Percentiles rank a stretch among this genome's conserved stretches.
These are phyloP conservation scores for Melanopsichium pennsylvanicum DNA, from an alignment of 1,284 basidiomycete genomes.

Conservation along the genomic window DNA sequence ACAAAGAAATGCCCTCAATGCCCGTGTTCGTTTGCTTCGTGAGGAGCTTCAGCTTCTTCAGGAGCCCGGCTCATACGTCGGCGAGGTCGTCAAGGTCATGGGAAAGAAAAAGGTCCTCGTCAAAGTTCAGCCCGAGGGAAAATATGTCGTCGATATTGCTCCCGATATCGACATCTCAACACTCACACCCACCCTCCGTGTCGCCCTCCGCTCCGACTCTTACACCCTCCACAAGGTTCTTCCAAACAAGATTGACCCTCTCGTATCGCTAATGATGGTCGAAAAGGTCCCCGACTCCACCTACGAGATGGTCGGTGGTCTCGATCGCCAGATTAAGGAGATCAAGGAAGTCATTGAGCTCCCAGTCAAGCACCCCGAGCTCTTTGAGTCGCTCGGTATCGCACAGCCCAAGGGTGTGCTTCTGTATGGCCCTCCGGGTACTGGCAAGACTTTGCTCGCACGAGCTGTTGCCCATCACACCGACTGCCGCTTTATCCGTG, in stretches of 20 bases:
- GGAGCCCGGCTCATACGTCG: conserved; percentile 96
- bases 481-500: conserved; percentile 96
- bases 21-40: conserved; percentile 80
- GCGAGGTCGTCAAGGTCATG: conserved; percentile 98
- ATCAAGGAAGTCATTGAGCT: conserved; percentile 99
- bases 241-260: conserved; percentile 65
- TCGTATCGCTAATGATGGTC: conserved; percentile 82
- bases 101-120: conserved; percentile 98
- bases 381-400: conserved; percentile 95
- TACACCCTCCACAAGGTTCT: conserved; percentile 73
- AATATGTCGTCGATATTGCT: conserved; percentile 97
- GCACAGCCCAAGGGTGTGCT: conserved; percentile 82
- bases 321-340: conserved; percentile 98
- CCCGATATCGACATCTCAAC: conserved; percentile 82
- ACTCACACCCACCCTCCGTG: conserved; percentile 86
- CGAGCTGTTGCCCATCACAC: conserved; percentile 78
- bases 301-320: conserved; percentile 98
- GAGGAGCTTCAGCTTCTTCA: conserved; percentile 95
- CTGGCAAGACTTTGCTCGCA: conserved; percentile 64
- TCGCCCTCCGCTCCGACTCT: conserved; percentile 93
- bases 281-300: conserved; percentile 99
- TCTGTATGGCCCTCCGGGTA: conserved; percentile 64
- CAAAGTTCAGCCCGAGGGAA: conserved; percentile 98
- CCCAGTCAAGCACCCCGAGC: conserved; percentile 96
- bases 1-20: conserved; percentile 94